A percentile compares a stretch with the other conserved stretches of the same genome.
These are phyloP conservation scores for Talaromyces sp. DNA, from an alignment of 2,329 filamentous ascomycete species.

Conservation along the genomic window DNA sequence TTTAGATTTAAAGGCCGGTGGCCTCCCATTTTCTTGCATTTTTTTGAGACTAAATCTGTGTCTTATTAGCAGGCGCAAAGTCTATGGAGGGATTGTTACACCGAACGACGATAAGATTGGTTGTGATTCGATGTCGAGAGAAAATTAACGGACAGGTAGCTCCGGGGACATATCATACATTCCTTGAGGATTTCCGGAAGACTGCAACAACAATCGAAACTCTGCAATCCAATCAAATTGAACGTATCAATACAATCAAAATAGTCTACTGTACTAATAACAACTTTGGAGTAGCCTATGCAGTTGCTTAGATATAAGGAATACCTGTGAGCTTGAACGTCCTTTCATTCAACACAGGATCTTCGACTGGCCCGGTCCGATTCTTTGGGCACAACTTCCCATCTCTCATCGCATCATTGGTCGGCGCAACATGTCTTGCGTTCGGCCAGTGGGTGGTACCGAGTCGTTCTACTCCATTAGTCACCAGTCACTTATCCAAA, in stretches of 20 bases:
- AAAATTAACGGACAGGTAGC: no score
- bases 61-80: not conserved
- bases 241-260: no score
- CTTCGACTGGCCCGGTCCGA: constrained; percentile 37
- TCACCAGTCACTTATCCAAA: no score
- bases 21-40: not conserved
- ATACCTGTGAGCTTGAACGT: constrained; percentile 34
- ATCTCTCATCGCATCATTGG: not conserved
- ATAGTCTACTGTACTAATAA: no score
- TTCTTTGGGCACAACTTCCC: constrained; percentile 33
- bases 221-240: no score
- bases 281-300: not conserved
- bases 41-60: no score
- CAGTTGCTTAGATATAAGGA: constrained; percentile 8
- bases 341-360: constrained; percentile 33
- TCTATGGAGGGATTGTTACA: not conserved
- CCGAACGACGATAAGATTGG: not conserved
- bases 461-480: constrained; percentile 18
- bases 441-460: constrained; percentile 14
- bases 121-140: no score
- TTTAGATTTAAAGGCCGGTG: not conserved
- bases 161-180: no score
- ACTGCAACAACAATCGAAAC: no score
- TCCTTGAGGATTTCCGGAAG: no score
- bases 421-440: not conserved